Evolutionary conservation across 768 basidiomycete genomes (phyloP).

Genomic region (Rhizopogon vesiculosus): DNA sequence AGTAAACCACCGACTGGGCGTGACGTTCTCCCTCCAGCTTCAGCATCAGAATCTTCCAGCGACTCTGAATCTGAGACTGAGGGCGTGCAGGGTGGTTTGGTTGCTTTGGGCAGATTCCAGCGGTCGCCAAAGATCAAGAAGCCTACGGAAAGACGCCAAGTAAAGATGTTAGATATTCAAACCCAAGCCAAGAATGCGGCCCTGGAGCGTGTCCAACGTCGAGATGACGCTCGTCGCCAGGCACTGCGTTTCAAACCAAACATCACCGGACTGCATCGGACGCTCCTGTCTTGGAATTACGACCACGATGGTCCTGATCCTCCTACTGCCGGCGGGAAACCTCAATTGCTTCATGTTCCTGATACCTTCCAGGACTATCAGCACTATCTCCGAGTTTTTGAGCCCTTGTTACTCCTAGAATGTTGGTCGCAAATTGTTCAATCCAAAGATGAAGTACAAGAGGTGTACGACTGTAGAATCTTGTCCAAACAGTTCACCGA

Average conservation of each 20-base stretch:
- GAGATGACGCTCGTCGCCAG: constrained; percentile 56
- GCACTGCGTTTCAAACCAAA: constrained; percentile 79
- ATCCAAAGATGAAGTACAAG: constrained; percentile 62
- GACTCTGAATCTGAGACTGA: constrained; percentile 47
- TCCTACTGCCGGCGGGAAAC: constrained; percentile 38
- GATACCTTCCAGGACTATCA: constrained; percentile 57
- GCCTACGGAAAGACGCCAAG: constrained; percentile 52
- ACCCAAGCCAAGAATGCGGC: constrained; percentile 36
- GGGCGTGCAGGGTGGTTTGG: constrained; percentile 40
- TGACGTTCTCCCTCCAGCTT: constrained; percentile 2
- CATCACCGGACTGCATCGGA: constrained; percentile 69
- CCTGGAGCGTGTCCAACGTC: constrained; percentile 46
- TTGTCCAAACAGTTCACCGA: constrained; percentile 67
- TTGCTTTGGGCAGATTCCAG: constrained; percentile 53
- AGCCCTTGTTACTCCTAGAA: constrained; percentile 83
- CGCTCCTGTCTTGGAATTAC: constrained; percentile 85
- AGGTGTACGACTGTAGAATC: constrained; percentile 59
- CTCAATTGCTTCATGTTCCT: constrained; percentile 45
- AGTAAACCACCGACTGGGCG: constrained; percentile 23
- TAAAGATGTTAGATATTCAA: constrained; percentile 58
- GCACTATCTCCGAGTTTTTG: constrained; percentile 72
- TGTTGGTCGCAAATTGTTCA: constrained; percentile 86
- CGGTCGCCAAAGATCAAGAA: constrained; percentile 58
- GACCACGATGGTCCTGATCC: constrained; percentile 60
- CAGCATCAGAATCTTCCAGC: constrained; percentile 35